Percentiles rank a stretch among this genome's conserved stretches.
These are phyloP conservation scores for Elymus sibiricus DNA, from an alignment of 176 grass and related monocot genomes.

Conservation along the genomic window DNA sequence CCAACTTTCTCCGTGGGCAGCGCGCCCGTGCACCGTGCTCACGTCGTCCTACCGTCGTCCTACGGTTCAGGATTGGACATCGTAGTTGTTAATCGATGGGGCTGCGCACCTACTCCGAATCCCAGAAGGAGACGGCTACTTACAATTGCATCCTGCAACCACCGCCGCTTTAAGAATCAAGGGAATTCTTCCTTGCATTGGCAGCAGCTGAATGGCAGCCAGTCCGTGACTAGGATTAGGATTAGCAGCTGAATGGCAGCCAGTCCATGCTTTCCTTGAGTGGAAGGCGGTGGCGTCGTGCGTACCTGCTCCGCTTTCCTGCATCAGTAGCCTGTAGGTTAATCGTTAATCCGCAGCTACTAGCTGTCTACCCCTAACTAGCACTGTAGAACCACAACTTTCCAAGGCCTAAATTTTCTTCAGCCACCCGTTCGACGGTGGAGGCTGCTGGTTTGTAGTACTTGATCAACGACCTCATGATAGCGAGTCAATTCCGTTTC, in stretches of 20 bases:
- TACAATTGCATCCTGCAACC: neutral
- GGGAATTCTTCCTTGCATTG: neutral
- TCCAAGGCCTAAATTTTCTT: neutral
- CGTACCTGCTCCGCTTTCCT: neutral
- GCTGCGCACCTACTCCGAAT: neutral
- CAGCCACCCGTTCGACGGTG: neutral
- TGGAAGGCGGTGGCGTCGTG: neutral
- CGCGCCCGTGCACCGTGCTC: neutral
- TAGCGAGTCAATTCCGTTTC: neutral
- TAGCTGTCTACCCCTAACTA: neutral
- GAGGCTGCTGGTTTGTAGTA: neutral
- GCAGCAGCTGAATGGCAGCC: neutral
- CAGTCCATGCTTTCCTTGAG: neutral
- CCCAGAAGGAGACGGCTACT: neutral
- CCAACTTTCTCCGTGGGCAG: neutral
- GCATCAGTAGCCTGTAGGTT: neutral
- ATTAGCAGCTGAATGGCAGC: neutral
- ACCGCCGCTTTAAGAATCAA: neutral
- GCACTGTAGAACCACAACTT: neutral
- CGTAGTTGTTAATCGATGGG: neutral
- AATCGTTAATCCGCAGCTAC: neutral
- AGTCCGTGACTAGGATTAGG: neutral
- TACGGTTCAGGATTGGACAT: neutral
- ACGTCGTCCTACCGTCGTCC: neutral
- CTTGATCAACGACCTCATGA: neutral